Evolutionary conservation across 192 early-diverging fungal genomes (phyloP).

Genomic region (Diversispora epigaea): DNA sequence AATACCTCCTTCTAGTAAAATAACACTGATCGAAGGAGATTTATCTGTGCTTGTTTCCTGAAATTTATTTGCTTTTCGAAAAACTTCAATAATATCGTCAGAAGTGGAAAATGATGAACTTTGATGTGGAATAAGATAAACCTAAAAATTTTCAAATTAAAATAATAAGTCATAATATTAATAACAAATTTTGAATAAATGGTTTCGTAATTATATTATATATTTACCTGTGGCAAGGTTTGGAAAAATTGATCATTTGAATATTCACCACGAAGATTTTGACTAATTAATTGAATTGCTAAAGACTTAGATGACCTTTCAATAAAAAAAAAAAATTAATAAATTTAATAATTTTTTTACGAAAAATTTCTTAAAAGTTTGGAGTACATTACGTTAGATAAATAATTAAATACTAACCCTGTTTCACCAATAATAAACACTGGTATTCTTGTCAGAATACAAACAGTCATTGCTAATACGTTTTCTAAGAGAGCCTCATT

Average conservation of each 20-base stretch:
- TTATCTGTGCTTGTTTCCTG: slow-evolving; percentile 10
- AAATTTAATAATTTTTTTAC: not conserved
- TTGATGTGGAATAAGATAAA: slow-evolving; percentile 31
- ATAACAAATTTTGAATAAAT: too few relatives aligned
- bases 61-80: slow-evolving; percentile 13
- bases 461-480: slow-evolving; percentile 23
- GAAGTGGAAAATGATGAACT: slow-evolving; percentile 28
- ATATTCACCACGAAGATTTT: slow-evolving; percentile 29
- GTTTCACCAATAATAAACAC: slow-evolving; percentile 32
- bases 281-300: slow-evolving; percentile 18
- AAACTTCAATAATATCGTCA: slow-evolving; percentile 26
- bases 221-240: slow-evolving; percentile 18
- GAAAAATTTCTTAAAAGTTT: too few relatives aligned
- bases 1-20: slow-evolving; percentile 17
- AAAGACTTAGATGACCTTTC: slow-evolving; percentile 1
- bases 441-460: slow-evolving; percentile 29
- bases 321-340: not conserved
- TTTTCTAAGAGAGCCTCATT: slow-evolving; percentile 33
- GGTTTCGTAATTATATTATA: too few relatives aligned
- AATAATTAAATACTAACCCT: slow-evolving; percentile 4
- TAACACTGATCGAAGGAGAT: slow-evolving; percentile 6
- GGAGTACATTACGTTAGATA: too few relatives aligned
- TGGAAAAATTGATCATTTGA: slow-evolving; percentile 26
- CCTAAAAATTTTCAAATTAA: too few relatives aligned
- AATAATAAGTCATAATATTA: too few relatives aligned